These are phyloP conservation scores for Periconia digitata DNA, from an alignment of 2,329 filamentous ascomycete genomes.

Conservation along the genomic window DNA sequence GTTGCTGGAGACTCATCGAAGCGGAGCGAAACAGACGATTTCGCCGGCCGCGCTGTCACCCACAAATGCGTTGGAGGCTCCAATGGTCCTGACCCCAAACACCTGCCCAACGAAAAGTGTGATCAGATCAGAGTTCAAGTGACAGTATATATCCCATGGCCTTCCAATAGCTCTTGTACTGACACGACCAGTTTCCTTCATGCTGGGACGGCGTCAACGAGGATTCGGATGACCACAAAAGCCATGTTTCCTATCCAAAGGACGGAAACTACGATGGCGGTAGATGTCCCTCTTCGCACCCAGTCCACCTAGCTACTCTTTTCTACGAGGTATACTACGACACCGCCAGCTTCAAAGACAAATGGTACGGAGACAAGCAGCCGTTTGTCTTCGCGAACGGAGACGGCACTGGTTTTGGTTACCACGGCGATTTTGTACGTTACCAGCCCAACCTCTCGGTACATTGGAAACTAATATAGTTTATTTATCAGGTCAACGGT, in stretches of 20 bases:
- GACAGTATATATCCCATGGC: slow-evolving; percentile 62
- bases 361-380: slow-evolving; percentile 47
- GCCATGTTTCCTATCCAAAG: slow-evolving; percentile 63
- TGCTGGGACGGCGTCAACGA: slow-evolving; percentile 68
- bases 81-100: slow-evolving; percentile 48
- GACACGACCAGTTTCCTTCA: slow-evolving; percentile 63
- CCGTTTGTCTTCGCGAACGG: slow-evolving; percentile 66
- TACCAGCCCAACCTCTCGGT: background rate
- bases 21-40: slow-evolving; percentile 54
- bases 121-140: slow-evolving; percentile 65
- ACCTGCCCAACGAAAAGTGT: slow-evolving; percentile 72
- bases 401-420: slow-evolving; percentile 69
- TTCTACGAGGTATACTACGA: slow-evolving; percentile 62
- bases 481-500: slow-evolving; percentile 50
- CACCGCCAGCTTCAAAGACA: slow-evolving; percentile 51
- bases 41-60: slow-evolving; percentile 54
- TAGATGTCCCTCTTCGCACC: slow-evolving; percentile 54
- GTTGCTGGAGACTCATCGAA: slow-evolving; percentile 65
- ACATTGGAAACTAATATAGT: background rate
- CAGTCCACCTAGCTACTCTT: slow-evolving; percentile 57
- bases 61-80: slow-evolving; percentile 54
- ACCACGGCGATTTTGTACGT: slow-evolving; percentile 66
- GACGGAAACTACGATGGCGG: slow-evolving; percentile 49
- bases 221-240: slow-evolving; percentile 62
- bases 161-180: slow-evolving; percentile 54